Base-by-base conservation (phyloP, 768 basidiomycete species). In the Tulasnella sp. region DNA sequence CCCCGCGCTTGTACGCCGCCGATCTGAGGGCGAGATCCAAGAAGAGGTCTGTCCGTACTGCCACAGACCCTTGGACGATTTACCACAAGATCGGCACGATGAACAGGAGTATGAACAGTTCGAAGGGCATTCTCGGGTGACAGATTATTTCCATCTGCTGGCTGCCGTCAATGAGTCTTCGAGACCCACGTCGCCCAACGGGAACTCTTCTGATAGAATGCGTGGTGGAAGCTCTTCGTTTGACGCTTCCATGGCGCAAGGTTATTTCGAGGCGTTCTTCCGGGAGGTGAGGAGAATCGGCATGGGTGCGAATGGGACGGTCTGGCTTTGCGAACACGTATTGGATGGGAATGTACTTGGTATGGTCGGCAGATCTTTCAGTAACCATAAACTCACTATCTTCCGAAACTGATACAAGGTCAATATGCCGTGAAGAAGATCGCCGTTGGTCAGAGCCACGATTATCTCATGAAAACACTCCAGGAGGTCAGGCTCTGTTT, bases 371-470 rank as follows among this genome's bases (percentile, higher is more conserved):
- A 38, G 26, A 15, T 48, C 38, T 7, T 24, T 15, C 24, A 56
- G 29, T 41, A 29, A 4, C 17, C 15, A 42, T 3, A 41, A 27
- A 21, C 23, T 38, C 5, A 38, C 3, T 50, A 26, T 4, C 32
- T 38, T n/a, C n/a, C 26, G 11, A 49, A 23, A 32, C n/a, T 52
- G 5, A 10, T 52, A 29, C 23, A 64, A 80, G 88, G 88, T 27
- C 85, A 84, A 65, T 96, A 94, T 69, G 94, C 94, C 0, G 88
- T 96, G 49, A 98, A 98, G 74, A 97, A 96, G 70, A 91, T 98
- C 21, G 92, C 95, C 0, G 88, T 97, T 0, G 93, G 93, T 50
- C 82, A 89, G 67, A 94, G 90, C 0, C 87, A 91, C 65, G 77
- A 83, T 1, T 94, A 94, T 73, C 75, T 95, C 4, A 72, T 92